A percentile compares a stretch with the other conserved stretches of the same genome.
Evolutionary conservation across 495 filamentous ascomycete species (phyloP).

Genomic region (Choiromyces venosus): DNA sequence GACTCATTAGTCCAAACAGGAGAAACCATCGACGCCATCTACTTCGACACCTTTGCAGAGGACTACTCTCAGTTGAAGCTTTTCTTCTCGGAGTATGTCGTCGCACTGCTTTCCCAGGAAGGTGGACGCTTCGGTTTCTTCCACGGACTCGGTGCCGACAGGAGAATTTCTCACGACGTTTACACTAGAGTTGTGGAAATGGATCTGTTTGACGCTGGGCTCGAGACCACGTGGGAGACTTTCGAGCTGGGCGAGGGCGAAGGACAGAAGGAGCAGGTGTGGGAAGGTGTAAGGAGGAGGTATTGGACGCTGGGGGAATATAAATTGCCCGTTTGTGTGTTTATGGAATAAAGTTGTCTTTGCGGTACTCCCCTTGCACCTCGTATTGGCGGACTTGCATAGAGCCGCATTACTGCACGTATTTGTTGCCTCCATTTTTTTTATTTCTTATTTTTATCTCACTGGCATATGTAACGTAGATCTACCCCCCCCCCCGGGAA

Average conservation of each 20-base stretch:
- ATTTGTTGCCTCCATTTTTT: neutral
- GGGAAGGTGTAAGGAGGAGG: slow-evolving; percentile 76
- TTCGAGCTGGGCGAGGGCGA: slow-evolving; percentile 59
- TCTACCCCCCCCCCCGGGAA: neutral
- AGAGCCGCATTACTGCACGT: neutral
- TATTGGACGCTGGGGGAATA: slow-evolving; percentile 85
- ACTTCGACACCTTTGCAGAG: slow-evolving; percentile 97
- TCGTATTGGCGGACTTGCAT: neutral
- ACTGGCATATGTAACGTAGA: neutral
- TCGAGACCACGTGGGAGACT: slow-evolving; percentile 81
- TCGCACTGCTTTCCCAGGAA: slow-evolving; percentile 63
- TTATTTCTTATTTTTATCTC: too few species aligned
- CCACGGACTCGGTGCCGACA: slow-evolving; percentile 89
- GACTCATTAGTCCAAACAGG: slow-evolving; percentile 63
- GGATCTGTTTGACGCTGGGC: slow-evolving; percentile 83
- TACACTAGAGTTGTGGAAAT: slow-evolving; percentile 89
- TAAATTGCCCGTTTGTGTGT: slow-evolving; percentile 55
- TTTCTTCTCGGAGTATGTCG: slow-evolving; percentile 84
- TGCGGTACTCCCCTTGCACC: neutral
- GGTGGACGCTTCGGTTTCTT: slow-evolving; percentile 82
- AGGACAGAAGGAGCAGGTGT: slow-evolving; percentile 51
- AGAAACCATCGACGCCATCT: slow-evolving; percentile 80
- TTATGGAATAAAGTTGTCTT: slow-evolving; percentile 31
- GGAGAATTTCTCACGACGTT: slow-evolving; percentile 89
- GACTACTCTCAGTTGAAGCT: slow-evolving; percentile 74